Evolutionary conservation across 495 filamentous ascomycete species (phyloP).

Genomic region (Paragyromitra xinjiangensis): DNA sequence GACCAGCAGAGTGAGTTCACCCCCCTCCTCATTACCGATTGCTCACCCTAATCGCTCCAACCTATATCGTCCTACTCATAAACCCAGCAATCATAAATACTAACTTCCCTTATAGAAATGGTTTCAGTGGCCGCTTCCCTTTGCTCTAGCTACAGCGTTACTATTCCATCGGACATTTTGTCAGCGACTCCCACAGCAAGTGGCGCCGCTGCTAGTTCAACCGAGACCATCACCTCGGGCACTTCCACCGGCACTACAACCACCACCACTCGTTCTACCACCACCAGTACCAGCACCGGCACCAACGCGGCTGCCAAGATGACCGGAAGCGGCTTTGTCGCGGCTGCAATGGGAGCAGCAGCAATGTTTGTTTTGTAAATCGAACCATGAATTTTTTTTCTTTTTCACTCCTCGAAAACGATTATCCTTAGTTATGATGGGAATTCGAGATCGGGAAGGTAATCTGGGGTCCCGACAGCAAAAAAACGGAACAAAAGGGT

Average conservation of each 20-base stretch:
- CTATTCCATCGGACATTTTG: conserved; percentile 1
- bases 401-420: background rate
- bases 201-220: background rate
- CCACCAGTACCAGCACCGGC: background rate
- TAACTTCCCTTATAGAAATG: background rate
- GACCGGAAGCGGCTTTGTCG: conserved; percentile 18
- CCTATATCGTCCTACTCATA: background rate
- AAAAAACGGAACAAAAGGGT: background rate
- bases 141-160: conserved; percentile 15
- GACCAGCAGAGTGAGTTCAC: background rate
- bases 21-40: background rate
- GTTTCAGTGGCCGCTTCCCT: conserved; percentile 26
- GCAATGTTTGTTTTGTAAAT: conserved; percentile 24
- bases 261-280: background rate
- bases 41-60: background rate
- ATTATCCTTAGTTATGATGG: background rate
- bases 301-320: conserved; percentile 6
- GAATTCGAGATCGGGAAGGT: background rate
- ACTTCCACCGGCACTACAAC: background rate
- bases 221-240: background rate
- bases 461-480: background rate
- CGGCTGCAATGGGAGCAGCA: conserved; percentile 15
- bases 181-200: background rate
- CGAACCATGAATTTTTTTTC: background rate
- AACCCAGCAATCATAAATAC: background rate